Base-by-base conservation (phyloP, 2,329 filamentous ascomycete genomes). In the Ophiocordyceps sinensis region DNA sequence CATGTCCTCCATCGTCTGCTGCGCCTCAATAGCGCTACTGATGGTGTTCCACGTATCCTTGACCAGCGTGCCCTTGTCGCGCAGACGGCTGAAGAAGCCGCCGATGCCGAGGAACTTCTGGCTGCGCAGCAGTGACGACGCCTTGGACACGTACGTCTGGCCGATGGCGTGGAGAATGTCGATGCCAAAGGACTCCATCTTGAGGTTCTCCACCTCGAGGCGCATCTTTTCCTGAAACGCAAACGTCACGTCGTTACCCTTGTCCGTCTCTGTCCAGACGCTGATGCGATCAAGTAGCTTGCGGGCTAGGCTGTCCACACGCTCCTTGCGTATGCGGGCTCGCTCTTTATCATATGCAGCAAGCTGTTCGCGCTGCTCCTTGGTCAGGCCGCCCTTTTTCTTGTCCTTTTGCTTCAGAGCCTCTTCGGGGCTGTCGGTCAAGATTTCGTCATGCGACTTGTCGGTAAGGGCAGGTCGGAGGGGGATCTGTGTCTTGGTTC, bases 31-130 rank as follows among this genome's bases (percentile, higher is more conserved):
- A 32, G 91, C 91, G 40, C 85, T 93, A 47, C 80, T 87, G 57
- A 98, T 95, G 28, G 91, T 98, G 57, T 85, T 89, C 91, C 91
- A 98, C 1, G 91, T 96, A 57, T 98, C 91, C 71, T 96, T 96
- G 53, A 94, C 87, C 46, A 96, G 74, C 3, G 82, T 91, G 46
- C 89, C 89, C 76, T 96, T 96, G 62, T 98, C 91, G 67, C 91
- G 93, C 52, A 98, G 74, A 41, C 87, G 77, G 43, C 79, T 85
- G 64, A 95, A 93, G 72, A 98, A 96, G 41, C 91, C 91, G 38
- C 83, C 83, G 47, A 98, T 91, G 42, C 91, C 91, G 44, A 98
- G 79, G 66, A 94, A 93, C 63, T 96, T 96, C 59, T 98, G 91
- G 39, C 82, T 89, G 60, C 94, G 94, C 49, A 98, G 72, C 56